Conservation (phyloP, 2,329 filamentous ascomycete genomes). For the Clonostachys sp. region DNA sequence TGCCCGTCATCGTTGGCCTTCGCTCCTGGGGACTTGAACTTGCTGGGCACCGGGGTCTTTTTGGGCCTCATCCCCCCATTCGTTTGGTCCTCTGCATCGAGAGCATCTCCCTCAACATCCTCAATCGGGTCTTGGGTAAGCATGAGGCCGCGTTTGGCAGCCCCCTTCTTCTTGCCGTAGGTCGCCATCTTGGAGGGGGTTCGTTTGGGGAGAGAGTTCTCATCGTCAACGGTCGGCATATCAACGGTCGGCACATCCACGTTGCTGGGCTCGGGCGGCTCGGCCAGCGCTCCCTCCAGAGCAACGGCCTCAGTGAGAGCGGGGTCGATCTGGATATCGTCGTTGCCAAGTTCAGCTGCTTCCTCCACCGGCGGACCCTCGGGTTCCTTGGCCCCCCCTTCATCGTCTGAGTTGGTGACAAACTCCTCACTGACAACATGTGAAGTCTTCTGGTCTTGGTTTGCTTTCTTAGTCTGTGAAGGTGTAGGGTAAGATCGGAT, state of each 20-base stretch:
- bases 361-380: not conserved
- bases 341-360: slow-evolving; percentile 6
- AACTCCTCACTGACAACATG: slow-evolving; percentile 17
- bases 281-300: not conserved
- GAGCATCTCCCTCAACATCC: slow-evolving; percentile 10
- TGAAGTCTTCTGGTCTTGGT: not conserved
- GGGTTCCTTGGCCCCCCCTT: slow-evolving; percentile 1
- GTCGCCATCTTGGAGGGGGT: slow-evolving; percentile 4
- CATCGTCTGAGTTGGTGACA: slow-evolving; percentile 18
- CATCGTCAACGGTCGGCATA: not conserved
- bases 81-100: slow-evolving; percentile 2
- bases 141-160: slow-evolving; percentile 12
- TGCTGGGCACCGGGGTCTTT: slow-evolving; percentile 11
- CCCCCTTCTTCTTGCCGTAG: not conserved
- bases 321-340: slow-evolving; percentile 24
- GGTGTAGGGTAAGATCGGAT: slow-evolving; percentile 12
- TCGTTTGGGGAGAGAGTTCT: not conserved
- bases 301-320: slow-evolving; percentile 9
- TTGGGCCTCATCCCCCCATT: not conserved
- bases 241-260: not conserved
- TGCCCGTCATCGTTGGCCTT: no score
- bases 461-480: slow-evolving; percentile 1
- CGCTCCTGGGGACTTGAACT: slow-evolving; percentile 12
- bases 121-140: slow-evolving; percentile 22
- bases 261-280: not conserved